Percentiles rank a stretch among this genome's conserved stretches.
Evolutionary conservation across 2,329 filamentous ascomycete genomes (phyloP).

Genomic region (Cyphellophora attinorum): DNA sequence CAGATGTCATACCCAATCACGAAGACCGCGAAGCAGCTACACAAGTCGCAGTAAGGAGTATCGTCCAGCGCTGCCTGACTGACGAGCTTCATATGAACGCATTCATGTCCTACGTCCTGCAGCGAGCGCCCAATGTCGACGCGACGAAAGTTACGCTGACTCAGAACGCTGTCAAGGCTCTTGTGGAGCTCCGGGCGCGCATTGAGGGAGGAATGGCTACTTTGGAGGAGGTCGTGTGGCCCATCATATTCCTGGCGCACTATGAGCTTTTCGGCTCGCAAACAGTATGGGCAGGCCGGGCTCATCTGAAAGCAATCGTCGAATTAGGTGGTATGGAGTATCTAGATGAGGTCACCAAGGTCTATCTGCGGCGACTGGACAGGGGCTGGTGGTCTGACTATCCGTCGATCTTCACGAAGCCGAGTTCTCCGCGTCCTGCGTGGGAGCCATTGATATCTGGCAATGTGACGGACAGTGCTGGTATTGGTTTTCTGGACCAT

Average conservation of each 20-base stretch:
- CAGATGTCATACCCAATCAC: slow-evolving; percentile 1
- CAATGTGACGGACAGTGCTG: not conserved
- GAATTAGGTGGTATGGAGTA: slow-evolving; percentile 3
- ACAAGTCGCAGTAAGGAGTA: not conserved
- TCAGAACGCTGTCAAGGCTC: slow-evolving; percentile 1
- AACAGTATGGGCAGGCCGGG: slow-evolving; percentile 1
- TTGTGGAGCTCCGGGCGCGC: slow-evolving; percentile 2
- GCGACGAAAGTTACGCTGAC: slow-evolving; percentile 1
- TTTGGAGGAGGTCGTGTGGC: slow-evolving; percentile 3
- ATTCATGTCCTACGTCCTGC: slow-evolving; percentile 2
- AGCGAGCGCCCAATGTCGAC: slow-evolving; percentile 1
- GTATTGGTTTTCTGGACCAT: slow-evolving; percentile 1
- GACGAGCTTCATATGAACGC: slow-evolving; percentile 3
- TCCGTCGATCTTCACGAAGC: slow-evolving; percentile 1
- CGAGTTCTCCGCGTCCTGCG: not conserved
- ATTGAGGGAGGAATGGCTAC: slow-evolving; percentile 2
- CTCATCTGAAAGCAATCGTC: slow-evolving; percentile 3
- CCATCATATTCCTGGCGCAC: slow-evolving; percentile 3
- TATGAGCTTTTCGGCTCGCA: slow-evolving; percentile 3
- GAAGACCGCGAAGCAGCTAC: slow-evolving; percentile 1
- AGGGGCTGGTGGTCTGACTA: slow-evolving; percentile 3
- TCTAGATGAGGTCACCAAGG: slow-evolving; percentile 5
- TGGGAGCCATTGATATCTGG: slow-evolving; percentile 1
- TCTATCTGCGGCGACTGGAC: slow-evolving; percentile 2
- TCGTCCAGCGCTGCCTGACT: slow-evolving; percentile 3